Base-by-base conservation (phyloP, 768 basidiomycete genomes). In the Boletus rubroflammeus region DNA sequence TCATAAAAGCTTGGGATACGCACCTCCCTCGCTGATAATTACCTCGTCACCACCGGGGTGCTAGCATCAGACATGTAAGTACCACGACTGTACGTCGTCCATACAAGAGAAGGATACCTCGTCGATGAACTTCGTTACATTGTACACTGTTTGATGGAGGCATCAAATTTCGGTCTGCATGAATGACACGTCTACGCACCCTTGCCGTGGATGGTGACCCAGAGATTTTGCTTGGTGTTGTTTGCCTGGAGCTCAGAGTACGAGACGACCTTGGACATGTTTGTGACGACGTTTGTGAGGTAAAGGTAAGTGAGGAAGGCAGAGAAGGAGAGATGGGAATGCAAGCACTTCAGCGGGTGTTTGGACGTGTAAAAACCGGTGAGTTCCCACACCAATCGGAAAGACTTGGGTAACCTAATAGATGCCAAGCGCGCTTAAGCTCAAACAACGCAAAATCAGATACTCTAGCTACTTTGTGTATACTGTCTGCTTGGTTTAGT, bases 41-140 rank as follows among this genome's bases (percentile, higher is more conserved):
- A 99, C 96, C 77, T 99, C 97, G 76, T 98, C 97, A 59, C 97
- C 97, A 71, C 96, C 96, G 23, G 94, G 95, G 68, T 97, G 95
- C 95, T 91, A 67, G 17, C 23, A 19, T 40, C 23, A 51, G 5
- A 34, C 28, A 10, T 14, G 35, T 66, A 11, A 67, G 53, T 46
- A 53, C 29, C 26, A 43, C 11, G 7, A 19, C 8, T 10, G 46
- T n/a, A 53, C 5, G 47, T 50, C 36, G 29, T 29, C 29, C 13
- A 28, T 47, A 38, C 14, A 25, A 54, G 28, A 25, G 43, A 49
- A 32, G 66, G 75, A 53, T 69, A 91, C 93, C 84, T 96, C 95
- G 75, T 98, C 95, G 64, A 94, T 76, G 82, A 98, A 98, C 68
- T 89, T 88, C 36, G 93, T 85, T 59, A 88, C 86, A 74, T 96